Percentiles rank a stretch among this genome's conserved stretches.
These are phyloP conservation scores for Diplosphaera chodatii DNA, from an alignment of 139 green algal genomes.

Conservation along the genomic window DNA sequence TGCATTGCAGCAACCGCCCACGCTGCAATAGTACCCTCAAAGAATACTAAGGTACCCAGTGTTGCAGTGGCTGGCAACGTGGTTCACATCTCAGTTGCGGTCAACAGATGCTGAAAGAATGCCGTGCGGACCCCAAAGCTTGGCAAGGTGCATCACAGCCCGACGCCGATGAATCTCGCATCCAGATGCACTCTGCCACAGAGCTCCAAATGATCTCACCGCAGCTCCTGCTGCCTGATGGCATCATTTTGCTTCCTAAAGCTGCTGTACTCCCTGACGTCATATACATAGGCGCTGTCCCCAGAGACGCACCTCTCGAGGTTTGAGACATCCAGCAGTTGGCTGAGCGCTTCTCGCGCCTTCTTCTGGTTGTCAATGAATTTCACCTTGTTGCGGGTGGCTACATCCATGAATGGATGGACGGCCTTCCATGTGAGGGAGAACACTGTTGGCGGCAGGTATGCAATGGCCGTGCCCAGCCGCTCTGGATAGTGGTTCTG, in stretches of 20 bases:
- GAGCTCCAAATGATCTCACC: too few relatives aligned
- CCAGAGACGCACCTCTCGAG: neutral
- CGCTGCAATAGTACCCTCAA: too few relatives aligned
- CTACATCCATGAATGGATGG: conserved; percentile 50
- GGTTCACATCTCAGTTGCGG: too few relatives aligned
- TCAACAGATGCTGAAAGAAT: too few relatives aligned
- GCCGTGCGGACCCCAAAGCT: too few relatives aligned
- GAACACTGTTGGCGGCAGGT: conserved; percentile 66
- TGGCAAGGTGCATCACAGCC: too few relatives aligned
- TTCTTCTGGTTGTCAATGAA: neutral
- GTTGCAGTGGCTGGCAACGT: too few relatives aligned
- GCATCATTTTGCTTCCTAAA: neutral
- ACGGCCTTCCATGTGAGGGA: conserved; percentile 68
- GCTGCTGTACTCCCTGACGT: neutral
- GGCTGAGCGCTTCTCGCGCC: neutral
- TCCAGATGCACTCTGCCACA: too few relatives aligned
- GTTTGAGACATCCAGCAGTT: neutral
- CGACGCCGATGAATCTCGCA: too few relatives aligned
- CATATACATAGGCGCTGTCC: neutral
- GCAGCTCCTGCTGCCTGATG: neutral
- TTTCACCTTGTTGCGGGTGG: neutral
- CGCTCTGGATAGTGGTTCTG: conserved; percentile 85
- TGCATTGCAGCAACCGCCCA: too few relatives aligned
- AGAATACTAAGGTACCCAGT: too few relatives aligned
- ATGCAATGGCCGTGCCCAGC: conserved; percentile 65